Conservation (phyloP, 352 stramenopile species). For the Peronospora destructor region DNA sequence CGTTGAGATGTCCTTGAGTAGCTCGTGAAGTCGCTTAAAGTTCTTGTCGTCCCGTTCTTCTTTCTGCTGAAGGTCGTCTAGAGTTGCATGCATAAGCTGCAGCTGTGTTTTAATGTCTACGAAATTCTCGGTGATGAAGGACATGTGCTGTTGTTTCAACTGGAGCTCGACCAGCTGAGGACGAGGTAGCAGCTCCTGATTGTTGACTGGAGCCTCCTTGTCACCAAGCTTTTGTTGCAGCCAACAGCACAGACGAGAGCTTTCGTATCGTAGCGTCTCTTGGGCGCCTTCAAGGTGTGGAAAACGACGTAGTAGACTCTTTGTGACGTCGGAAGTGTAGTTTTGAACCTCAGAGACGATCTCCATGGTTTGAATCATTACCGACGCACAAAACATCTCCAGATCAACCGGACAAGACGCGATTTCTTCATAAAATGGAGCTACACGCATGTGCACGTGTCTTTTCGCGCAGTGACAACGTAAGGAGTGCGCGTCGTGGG, state of each 20-base stretch:
- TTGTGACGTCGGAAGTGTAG: neutral
- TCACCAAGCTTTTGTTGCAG: constrained; percentile 5
- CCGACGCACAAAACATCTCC: constrained; percentile 16
- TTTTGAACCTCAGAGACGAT: constrained; percentile 9
- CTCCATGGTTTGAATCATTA: constrained; percentile 4
- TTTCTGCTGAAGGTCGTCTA: constrained; percentile 12
- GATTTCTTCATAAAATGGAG: constrained; percentile 1
- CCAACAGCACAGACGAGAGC: constrained; percentile 5
- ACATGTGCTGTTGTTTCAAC: constrained; percentile 7
- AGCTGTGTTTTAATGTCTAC: constrained; percentile 21
- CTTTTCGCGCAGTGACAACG: neutral
- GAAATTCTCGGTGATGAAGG: constrained; percentile 11
- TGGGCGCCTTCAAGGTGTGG: neutral
- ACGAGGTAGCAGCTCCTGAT: constrained; percentile 7
- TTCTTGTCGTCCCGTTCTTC: constrained; percentile 5
- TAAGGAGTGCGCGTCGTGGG: neutral
- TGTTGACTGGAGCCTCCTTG: neutral
- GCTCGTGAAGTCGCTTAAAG: constrained; percentile 3
- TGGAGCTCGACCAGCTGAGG: neutral
- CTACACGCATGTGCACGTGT: constrained; percentile 4
- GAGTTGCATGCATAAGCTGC: constrained; percentile 18
- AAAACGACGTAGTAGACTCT: neutral
- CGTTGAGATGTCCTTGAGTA: constrained; percentile 4
- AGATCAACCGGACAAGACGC: constrained; percentile 9
- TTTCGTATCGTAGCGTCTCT: neutral